phyloP scores from a whole-genome alignment of 768 basidiomycete genomes.

The Russula brevipes region DNA sequence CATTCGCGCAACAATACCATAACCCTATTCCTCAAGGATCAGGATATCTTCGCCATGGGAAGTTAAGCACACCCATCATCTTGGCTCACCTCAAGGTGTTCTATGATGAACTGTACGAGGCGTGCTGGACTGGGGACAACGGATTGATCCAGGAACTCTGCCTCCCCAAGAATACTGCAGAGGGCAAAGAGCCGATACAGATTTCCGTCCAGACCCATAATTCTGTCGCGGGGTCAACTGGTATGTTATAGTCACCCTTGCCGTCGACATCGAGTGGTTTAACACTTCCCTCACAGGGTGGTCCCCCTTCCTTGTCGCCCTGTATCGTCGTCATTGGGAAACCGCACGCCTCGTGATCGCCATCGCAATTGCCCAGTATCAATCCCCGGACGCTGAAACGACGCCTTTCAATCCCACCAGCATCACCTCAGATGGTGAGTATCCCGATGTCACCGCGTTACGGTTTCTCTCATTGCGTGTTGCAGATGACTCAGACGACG shows the following conservation, averaged over 20 bases:
- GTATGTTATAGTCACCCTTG: background rate
- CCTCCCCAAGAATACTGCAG: slow-evolving; percentile 38
- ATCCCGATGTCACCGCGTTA: slow-evolving; percentile 31
- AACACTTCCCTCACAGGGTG: slow-evolving; percentile 33
- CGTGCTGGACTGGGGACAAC: slow-evolving; percentile 49
- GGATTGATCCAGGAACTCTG: slow-evolving; percentile 49
- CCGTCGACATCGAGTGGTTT: background rate
- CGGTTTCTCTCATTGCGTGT: background rate
- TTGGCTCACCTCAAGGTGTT: slow-evolving; percentile 33
- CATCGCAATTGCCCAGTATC: slow-evolving; percentile 52
- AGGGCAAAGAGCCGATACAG: slow-evolving; percentile 36
- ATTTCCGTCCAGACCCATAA: slow-evolving; percentile 38
- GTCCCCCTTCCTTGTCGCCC: slow-evolving; percentile 48
- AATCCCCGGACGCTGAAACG: slow-evolving; percentile 31
- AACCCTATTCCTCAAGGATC: slow-evolving; percentile 15
- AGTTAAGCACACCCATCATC: slow-evolving; percentile 26
- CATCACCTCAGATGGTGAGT: slow-evolving; percentile 21
- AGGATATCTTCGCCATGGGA: slow-evolving; percentile 29
- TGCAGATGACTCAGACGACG: slow-evolving; percentile 13
- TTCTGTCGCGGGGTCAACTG: slow-evolving; percentile 12
- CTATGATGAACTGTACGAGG: slow-evolving; percentile 55
- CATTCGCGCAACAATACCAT: background rate
- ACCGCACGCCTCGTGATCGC: slow-evolving; percentile 56
- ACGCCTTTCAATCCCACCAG: slow-evolving; percentile 32
- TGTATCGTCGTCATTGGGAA: slow-evolving; percentile 47